Percentiles rank a stretch among this genome's conserved stretches.
Evolutionary conservation across 176 grass and related monocot species (phyloP).

Genomic region (Rhipidocladum racemiflorum): DNA sequence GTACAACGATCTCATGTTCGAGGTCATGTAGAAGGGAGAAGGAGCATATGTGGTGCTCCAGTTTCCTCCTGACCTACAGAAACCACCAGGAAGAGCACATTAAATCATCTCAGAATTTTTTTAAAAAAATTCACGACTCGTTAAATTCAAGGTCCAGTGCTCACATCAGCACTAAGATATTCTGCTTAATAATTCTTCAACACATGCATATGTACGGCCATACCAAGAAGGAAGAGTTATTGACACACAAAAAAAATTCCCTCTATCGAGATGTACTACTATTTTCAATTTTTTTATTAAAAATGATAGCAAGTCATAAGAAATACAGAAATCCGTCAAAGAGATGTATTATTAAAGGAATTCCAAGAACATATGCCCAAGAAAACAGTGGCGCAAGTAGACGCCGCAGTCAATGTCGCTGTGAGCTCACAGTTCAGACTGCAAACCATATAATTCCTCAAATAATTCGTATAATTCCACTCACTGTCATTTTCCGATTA

Average conservation of each 20-base stretch:
- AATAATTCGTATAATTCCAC: background rate
- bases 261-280: background rate
- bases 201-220: background rate
- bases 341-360: background rate
- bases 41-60: slow-evolving; percentile 93
- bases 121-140: background rate
- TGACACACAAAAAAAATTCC: no score
- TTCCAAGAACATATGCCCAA: slow-evolving; percentile 17
- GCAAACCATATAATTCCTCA: background rate
- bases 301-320: no score
- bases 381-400: background rate
- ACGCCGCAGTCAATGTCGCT: background rate
- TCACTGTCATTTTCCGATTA: background rate
- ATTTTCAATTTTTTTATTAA: no score
- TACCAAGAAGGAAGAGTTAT: background rate
- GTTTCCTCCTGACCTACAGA: slow-evolving; percentile 75
- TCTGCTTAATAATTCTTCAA: background rate
- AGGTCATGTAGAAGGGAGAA: slow-evolving; percentile 96
- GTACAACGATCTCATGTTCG: slow-evolving; percentile 85
- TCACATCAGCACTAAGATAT: background rate
- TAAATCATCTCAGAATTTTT: background rate
- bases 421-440: background rate
- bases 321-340: no score
- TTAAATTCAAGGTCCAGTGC: background rate
- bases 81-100: background rate